A percentile compares a stretch with the other conserved stretches of the same genome.
phyloP scores from a whole-genome alignment of 352 stramenopile species.

The Phytophthora idaei region DNA sequence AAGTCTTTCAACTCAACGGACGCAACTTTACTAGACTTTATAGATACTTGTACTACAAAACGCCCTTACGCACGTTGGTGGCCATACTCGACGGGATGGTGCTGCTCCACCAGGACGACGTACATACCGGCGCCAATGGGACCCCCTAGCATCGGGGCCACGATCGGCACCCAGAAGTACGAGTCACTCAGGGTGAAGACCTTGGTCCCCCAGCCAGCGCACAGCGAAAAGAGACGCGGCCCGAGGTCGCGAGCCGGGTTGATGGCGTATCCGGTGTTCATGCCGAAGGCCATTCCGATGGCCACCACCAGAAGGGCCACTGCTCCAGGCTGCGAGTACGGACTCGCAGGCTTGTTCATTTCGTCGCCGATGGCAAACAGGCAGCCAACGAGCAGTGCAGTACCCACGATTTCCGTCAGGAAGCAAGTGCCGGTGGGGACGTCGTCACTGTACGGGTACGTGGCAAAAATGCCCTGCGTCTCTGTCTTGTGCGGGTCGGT shows the following conservation, averaged over 20 bases:
- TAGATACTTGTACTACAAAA: conserved; percentile 9
- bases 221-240: conserved; percentile 45
- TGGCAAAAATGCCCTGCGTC: conserved; percentile 55
- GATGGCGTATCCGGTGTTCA: conserved; percentile 74
- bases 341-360: conserved; percentile 56
- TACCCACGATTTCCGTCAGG: conserved; percentile 63
- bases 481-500: conserved; percentile 45
- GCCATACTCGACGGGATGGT: conserved; percentile 41
- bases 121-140: conserved; percentile 40
- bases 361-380: conserved; percentile 62
- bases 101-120: conserved; percentile 38
- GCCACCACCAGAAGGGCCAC: conserved; percentile 56
- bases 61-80: conserved; percentile 9
- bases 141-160: conserved; percentile 45
- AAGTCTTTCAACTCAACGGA: conserved; percentile 12
- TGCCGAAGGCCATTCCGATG: conserved; percentile 72
- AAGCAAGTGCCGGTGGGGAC: conserved; percentile 58
- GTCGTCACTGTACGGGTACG: conserved; percentile 49
- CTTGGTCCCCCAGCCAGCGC: conserved; percentile 45
- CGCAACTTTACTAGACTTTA: conserved; percentile 30
- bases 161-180: conserved; percentile 68
- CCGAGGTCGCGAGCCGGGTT: conserved; percentile 64
- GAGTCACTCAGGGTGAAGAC: conserved; percentile 42
- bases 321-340: conserved; percentile 44
- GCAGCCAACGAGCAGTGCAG: conserved; percentile 55